Evolutionary conservation across 352 stramenopile genomes (phyloP), one percentile per base, ranked within the genome.

Genomic region (Phytophthora litchii): DNA sequence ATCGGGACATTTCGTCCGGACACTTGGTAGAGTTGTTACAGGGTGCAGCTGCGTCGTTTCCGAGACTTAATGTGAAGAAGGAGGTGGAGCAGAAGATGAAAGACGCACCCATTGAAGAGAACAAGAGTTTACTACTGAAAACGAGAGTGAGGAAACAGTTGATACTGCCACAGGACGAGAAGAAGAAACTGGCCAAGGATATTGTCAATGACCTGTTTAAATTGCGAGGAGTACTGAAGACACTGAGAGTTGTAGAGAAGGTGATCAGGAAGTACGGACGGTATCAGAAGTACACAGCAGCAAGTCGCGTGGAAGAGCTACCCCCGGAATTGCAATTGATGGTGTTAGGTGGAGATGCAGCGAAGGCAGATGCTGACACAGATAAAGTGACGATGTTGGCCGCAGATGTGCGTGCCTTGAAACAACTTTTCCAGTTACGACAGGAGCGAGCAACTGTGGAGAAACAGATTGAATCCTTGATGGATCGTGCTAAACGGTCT

Each of bases 241-340:
- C 80, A 1, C 62, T 89, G 42, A 37, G 48, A 14, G 60, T 86
- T 12, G 83, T 94, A 19, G 76, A 78, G 55, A 79, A 80, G 16
- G 76, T 93, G 11, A 83, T 93, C 4, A 72, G 67, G 41, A 93
- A 92, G 54, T 91, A 86, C 60, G 80, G 90, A 41, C 72, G 80
- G 3, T 64, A 91, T 17, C 66, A 72, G 31, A 60, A 86, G 63
- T 92, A 87, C 47, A 75, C 75, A 4, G 52, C 70, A 1, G 76
- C 74, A 13, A 67, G 23, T 14, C 67, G 75, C 32, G 53, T 88
- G 17, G 76, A 89, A 5, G 82, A 87, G 14, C 31, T 94, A 17
- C 82, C 82, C 0, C 6, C 19, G 17, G 68, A 87, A 11, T 54
- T 92, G 13, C 80, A 76, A 8, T 16, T 68, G 11, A 68, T 81